Conservation (phyloP, 108 stramenopile genomes). For the Nitzschia sp. region DNA sequence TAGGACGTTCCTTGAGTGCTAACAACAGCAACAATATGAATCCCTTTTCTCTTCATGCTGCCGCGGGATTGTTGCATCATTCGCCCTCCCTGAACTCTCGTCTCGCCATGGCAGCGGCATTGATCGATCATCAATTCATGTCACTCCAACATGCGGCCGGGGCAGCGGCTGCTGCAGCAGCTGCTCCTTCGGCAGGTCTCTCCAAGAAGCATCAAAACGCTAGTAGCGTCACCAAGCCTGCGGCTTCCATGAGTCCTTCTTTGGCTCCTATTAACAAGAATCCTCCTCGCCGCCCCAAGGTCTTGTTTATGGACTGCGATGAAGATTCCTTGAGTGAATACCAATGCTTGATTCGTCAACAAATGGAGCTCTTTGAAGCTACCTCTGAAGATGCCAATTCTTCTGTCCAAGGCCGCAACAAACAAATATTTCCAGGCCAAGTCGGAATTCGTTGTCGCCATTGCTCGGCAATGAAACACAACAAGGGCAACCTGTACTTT, state of each 20-base stretch:
- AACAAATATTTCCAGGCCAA: slow-evolving; percentile 50
- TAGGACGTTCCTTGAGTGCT: too few species aligned
- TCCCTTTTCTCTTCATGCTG: neutral
- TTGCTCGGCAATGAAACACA: slow-evolving; percentile 37
- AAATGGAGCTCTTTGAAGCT: slow-evolving; percentile 65
- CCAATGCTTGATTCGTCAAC: slow-evolving; percentile 62
- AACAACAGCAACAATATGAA: slow-evolving; percentile 2
- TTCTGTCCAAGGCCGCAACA: slow-evolving; percentile 59
- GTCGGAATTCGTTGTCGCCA: slow-evolving; percentile 67
- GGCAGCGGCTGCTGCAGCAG: neutral
- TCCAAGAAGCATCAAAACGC: neutral
- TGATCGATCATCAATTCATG: neutral
- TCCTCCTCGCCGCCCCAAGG: neutral
- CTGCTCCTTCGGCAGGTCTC: too few species aligned
- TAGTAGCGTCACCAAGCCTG: neutral
- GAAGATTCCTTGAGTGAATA: slow-evolving; percentile 55
- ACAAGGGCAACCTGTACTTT: slow-evolving; percentile 32
- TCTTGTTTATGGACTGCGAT: slow-evolving; percentile 51
- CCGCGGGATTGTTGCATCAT: neutral
- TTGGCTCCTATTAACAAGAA: too few species aligned
- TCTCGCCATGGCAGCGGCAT: neutral
- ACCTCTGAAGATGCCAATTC: slow-evolving; percentile 43
- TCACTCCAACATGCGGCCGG: neutral
- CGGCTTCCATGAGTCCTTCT: too few species aligned
- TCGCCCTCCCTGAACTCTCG: neutral